Percentiles rank a stretch among this genome's conserved stretches.
Conservation (phyloP, 1,284 basidiomycete genomes). For the Boletus mariae region DNA sequence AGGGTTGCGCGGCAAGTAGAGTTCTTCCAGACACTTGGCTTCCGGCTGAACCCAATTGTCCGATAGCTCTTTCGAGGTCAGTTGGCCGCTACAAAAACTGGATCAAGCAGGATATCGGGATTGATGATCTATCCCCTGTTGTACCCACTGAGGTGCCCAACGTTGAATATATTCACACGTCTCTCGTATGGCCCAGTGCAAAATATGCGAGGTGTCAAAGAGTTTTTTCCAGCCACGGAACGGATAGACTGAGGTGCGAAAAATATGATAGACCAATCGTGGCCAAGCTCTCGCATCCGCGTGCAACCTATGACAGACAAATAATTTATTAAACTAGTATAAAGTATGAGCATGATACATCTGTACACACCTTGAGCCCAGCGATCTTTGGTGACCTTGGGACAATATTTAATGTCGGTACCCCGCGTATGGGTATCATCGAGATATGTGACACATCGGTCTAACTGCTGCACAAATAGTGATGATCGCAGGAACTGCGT, state of each 20-base stretch:
- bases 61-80: conserved; percentile 18
- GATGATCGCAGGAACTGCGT: conserved; percentile 42
- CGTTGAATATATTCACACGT: conserved; percentile 43
- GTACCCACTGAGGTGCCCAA: conserved; percentile 42
- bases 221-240: conserved; percentile 10
- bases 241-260: conserved; percentile 45
- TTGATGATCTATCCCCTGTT: conserved; percentile 45
- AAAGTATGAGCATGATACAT: neutral
- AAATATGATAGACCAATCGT: conserved; percentile 49
- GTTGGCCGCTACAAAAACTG: conserved; percentile 9
- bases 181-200: conserved; percentile 45
- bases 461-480: conserved; percentile 40
- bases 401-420: conserved; percentile 42
- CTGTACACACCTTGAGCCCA: conserved; percentile 45
- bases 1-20: conserved; percentile 29
- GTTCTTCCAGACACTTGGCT: conserved; percentile 36
- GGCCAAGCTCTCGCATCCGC: conserved; percentile 50
- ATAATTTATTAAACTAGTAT: neutral
- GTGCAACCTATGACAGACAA: conserved; percentile 40
- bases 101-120: conserved; percentile 35
- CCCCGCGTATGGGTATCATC: conserved; percentile 51
- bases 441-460: conserved; percentile 49
- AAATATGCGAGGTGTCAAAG: conserved; percentile 32
- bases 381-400: conserved; percentile 52
- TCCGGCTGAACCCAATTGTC: conserved; percentile 40